phyloP scores from a whole-genome alignment of 2,329 filamentous ascomycete species.

The Colletotrichum zoysiae region DNA sequence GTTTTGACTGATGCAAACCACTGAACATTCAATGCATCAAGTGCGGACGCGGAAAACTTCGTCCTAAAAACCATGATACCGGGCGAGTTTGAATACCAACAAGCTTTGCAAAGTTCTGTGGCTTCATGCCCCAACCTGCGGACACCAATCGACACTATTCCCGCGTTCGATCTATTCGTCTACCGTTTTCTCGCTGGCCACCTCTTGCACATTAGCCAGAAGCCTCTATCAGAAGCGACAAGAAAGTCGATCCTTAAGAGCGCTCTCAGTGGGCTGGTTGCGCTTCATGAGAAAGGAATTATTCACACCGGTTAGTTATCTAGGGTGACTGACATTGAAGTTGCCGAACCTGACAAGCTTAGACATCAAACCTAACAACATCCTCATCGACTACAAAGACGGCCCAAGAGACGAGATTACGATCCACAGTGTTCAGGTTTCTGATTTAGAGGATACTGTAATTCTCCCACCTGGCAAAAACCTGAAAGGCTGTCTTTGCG shows the following conservation, averaged over 20 bases:
- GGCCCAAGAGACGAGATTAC: neutral
- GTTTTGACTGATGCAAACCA: too few species aligned
- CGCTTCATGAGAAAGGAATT: neutral
- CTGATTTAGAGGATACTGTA: neutral
- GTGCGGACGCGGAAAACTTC: too few species aligned
- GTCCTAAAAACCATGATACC: too few species aligned
- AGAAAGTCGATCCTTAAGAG: constrained; percentile 2
- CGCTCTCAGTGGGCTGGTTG: neutral
- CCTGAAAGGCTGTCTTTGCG: constrained; percentile 2
- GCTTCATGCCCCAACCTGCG: too few species aligned
- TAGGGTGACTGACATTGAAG: neutral
- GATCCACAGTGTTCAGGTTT: neutral
- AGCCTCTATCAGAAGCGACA: neutral
- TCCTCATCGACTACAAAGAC: constrained; percentile 4
- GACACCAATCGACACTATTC: too few species aligned
- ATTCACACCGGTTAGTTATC: neutral
- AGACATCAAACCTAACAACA: constrained; percentile 11
- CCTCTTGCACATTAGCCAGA: neutral
- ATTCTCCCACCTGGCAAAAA: neutral
- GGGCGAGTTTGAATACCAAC: too few species aligned
- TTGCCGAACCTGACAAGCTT: neutral
- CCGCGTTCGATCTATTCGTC: too few species aligned
- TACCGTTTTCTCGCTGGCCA: constrained; percentile 2
- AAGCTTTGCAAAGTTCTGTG: too few species aligned
- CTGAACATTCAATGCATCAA: too few species aligned